A percentile compares a stretch with the other conserved stretches of the same genome.
phyloP scores from a whole-genome alignment of 2,329 filamentous ascomycete genomes.

The Beauveria scarabaeidicola region DNA sequence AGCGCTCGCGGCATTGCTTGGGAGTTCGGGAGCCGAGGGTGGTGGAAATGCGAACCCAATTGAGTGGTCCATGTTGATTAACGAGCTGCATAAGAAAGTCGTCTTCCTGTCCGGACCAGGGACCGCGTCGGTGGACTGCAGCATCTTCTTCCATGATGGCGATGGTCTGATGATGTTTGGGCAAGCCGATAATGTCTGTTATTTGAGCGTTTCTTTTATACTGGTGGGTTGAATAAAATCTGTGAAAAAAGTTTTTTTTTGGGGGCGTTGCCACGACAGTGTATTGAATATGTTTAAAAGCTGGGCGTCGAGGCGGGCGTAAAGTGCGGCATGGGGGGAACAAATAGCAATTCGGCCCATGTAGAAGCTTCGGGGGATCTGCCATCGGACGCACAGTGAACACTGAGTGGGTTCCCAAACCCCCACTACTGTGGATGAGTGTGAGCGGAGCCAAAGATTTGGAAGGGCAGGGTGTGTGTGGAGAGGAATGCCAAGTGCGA shows the following conservation, averaged over 20 bases:
- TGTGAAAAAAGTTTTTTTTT: background rate
- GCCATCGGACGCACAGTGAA: constrained; percentile 10
- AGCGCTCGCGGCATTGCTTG: constrained; percentile 92
- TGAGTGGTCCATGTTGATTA: constrained; percentile 61
- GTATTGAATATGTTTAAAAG: background rate
- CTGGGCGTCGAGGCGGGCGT: background rate
- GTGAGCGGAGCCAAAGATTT: constrained; percentile 8
- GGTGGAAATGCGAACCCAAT: constrained; percentile 83
- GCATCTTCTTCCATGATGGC: background rate
- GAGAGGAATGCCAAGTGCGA: background rate
- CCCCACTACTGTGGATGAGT: constrained; percentile 1
- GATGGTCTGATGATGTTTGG: constrained; percentile 13
- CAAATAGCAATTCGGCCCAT: constrained; percentile 15
- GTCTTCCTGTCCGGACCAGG: constrained; percentile 77
- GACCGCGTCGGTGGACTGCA: constrained; percentile 45
- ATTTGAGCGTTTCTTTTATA: background rate
- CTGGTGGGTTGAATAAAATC: background rate
- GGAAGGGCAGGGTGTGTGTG: background rate
- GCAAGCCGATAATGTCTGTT: background rate
- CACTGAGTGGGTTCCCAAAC: background rate
- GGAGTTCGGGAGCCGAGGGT: constrained; percentile 70
- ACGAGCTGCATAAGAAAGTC: constrained; percentile 62
- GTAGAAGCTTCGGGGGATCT: constrained; percentile 11
- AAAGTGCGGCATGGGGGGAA: constrained; percentile 9
- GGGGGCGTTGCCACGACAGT: background rate